Conservation (phyloP, 23 red algal genomes). For the Gracilariopsis chorda region DNA sequence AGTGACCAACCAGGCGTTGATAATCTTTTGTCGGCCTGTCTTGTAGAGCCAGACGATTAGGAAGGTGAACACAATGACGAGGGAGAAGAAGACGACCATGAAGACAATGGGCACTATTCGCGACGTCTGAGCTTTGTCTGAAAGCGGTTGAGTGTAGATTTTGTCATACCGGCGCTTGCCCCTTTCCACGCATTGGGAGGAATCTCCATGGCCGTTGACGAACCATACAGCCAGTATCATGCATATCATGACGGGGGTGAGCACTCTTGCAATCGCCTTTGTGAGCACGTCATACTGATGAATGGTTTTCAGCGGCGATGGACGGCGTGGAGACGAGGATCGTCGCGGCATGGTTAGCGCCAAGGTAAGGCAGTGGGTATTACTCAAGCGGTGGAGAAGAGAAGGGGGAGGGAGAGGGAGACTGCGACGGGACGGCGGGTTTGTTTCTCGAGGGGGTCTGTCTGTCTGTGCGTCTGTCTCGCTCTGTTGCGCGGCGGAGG, state of each 20-base stretch:
- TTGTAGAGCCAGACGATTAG: constrained; percentile 72
- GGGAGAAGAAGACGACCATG: constrained; percentile 52
- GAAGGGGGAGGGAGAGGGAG: no score
- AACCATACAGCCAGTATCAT: constrained; percentile 81
- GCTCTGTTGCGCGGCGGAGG: no score
- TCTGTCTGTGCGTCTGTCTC: no score
- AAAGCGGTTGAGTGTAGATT: not conserved
- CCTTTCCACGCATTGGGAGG: constrained; percentile 7
- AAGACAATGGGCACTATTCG: constrained; percentile 27
- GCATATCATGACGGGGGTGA: constrained; percentile 75
- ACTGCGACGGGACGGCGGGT: no score
- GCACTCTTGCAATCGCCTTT: constrained; percentile 50
- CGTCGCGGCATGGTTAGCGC: no score
- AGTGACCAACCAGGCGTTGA: constrained; percentile 62
- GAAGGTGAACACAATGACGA: constrained; percentile 79
- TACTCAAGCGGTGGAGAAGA: no score
- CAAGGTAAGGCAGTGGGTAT: no score
- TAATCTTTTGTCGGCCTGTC: constrained; percentile 31
- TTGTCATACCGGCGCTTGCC: not conserved
- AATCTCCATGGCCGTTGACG: constrained; percentile 54
- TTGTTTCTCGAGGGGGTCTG: no score
- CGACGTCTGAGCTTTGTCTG: not conserved
- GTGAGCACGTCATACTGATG: constrained; percentile 40
- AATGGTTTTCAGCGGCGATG: not conserved
- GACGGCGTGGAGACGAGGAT: no score